Conservation (phyloP, 2,329 filamentous ascomycete genomes). For the Pseudopithomyces chartarum region DNA sequence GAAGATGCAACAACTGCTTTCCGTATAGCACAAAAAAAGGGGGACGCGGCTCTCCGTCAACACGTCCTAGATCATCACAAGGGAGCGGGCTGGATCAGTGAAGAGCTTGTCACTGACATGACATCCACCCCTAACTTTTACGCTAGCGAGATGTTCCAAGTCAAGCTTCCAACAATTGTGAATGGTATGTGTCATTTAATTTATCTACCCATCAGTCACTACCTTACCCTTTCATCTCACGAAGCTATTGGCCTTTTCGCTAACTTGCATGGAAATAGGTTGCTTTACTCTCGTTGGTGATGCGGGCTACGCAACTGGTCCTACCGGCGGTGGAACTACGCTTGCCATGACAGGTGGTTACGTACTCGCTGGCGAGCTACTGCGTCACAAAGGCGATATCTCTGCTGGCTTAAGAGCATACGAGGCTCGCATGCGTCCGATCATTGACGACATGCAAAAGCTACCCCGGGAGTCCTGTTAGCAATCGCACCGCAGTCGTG, state of each 20-base stretch:
- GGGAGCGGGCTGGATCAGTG: constrained; percentile 40
- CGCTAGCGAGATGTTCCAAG: constrained; percentile 41
- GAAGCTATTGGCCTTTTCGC: not conserved
- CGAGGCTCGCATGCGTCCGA: constrained; percentile 18
- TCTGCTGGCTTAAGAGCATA: constrained; percentile 15
- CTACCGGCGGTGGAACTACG: constrained; percentile 20
- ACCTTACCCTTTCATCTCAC: not conserved
- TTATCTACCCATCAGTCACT: not conserved
- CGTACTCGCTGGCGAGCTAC: constrained; percentile 39
- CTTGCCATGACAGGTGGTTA: constrained; percentile 43
- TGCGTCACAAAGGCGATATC: constrained; percentile 10
- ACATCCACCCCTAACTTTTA: constrained; percentile 48
- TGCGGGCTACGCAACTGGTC: constrained; percentile 38
- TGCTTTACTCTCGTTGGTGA: constrained; percentile 42
- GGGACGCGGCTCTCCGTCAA: constrained; percentile 12
- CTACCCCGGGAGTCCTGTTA: constrained; percentile 11
- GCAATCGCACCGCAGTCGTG: constrained; percentile 21
- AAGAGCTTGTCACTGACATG: constrained; percentile 44
- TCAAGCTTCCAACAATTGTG: constrained; percentile 21
- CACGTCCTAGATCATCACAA: constrained; percentile 21
- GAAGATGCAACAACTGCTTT: constrained; percentile 40
- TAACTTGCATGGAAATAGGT: constrained; percentile 26
- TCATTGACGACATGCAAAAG: constrained; percentile 21
- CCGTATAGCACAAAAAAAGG: constrained; percentile 47
- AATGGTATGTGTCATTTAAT: not conserved